Evolutionary conservation across 768 basidiomycete genomes (phyloP), one percentile per base, ranked within the genome.

Genomic region (Serendipita sp.): DNA sequence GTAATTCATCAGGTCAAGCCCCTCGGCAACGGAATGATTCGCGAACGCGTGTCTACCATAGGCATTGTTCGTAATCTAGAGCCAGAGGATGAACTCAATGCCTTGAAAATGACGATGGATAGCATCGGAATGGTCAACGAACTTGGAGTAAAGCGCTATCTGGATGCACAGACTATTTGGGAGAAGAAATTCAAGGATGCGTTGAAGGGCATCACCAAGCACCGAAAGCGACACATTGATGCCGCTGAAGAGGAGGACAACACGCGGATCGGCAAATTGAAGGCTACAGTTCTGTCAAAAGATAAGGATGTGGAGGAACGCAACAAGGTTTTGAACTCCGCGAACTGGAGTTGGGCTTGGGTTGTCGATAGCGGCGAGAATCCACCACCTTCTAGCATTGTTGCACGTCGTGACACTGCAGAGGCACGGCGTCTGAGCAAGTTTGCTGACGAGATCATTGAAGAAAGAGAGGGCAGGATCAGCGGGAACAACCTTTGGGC

Each of bases 311-410:
- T 65, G 51, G 65, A 72, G 66, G 62, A 66, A 70, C 8, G 64
- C 73, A 47, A 68, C 66, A 68, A 71, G 74, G 75, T 72, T 51
- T 69, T 79, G 45, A 71, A 74, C 64, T 75, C 80, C 34, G 83
- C 79, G 51, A 80, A 79, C 67, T 88, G 85, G 85, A 81, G 78
- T 34, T 92, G 89, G 85, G 83, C 85, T 18, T 97, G 89, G 92
- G 91, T 86, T 3, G 73, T 91, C 65, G 86, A 90, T 67, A 83
- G 78, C 15, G 76, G 82, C 62, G 93, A 96, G 74, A 78, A 79
- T 18, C 95, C 95, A 2, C 95, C 95, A 3, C 89, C 94, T 2
- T 89, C 87, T 69, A 93, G 91, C 63, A 91, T 97, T 68, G 89
- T 89, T 36, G 85, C 89, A n/a, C 77, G 93, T 65, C 75, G 92